Conservation (phyloP, 331 rosid genomes). For the Acacia concinna region DNA sequence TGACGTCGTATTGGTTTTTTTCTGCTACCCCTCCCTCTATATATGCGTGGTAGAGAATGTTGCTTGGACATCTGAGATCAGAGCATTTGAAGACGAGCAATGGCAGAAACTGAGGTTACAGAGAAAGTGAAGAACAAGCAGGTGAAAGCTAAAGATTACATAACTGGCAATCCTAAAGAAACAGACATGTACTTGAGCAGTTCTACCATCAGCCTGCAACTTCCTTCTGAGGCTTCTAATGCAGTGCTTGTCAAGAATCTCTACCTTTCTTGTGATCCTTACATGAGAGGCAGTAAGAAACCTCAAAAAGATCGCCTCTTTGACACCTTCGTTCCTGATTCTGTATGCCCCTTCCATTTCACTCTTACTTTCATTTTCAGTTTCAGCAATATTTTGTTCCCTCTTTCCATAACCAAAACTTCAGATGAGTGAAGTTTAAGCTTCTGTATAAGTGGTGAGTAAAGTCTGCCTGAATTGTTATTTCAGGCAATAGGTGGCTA, state of each 20-base stretch:
- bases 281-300: constrained; percentile 42
- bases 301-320: background rate
- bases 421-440: background rate
- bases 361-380: background rate
- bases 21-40: background rate
- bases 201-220: constrained; percentile 32
- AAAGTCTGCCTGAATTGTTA: background rate
- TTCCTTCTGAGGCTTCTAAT: constrained; percentile 38
- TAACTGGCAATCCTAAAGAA: constrained; percentile 42
- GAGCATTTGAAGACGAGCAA: background rate
- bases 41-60: background rate
- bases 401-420: background rate
- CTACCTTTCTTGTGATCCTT: constrained; percentile 47
- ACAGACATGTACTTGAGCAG: constrained; percentile 37
- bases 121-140: constrained; percentile 40
- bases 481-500: constrained; percentile 41
- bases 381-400: background rate
- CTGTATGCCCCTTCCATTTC: constrained; percentile 29
- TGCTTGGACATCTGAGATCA: background rate
- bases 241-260: constrained; percentile 40
- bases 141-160: constrained; percentile 32
- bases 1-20: background rate
- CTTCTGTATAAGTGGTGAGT: background rate
- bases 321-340: constrained; percentile 35
- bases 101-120: constrained; percentile 18